These are phyloP conservation scores for Brassica cretica DNA, from an alignment of 345 rosid genomes.

Conservation along the genomic window DNA sequence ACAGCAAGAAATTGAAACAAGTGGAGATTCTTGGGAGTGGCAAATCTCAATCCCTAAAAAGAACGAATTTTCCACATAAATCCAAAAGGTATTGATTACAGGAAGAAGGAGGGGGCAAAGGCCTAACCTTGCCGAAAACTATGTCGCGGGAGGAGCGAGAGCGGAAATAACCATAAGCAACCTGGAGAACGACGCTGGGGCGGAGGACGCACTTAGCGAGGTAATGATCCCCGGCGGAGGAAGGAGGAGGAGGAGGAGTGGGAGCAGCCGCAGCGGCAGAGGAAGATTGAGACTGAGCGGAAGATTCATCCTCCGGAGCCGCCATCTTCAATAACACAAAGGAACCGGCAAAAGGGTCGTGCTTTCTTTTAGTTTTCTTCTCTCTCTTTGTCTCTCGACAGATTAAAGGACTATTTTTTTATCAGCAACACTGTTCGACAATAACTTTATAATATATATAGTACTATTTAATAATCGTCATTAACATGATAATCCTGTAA, in stretches of 20 bases:
- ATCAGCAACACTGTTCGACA: neutral
- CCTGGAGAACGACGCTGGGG: conserved; percentile 86
- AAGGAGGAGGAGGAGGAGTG: conserved; percentile 50
- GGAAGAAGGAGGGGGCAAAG: neutral
- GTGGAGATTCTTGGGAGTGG: conserved; percentile 5
- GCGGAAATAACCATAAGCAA: conserved; percentile 79
- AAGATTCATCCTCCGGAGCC: conserved; percentile 91
- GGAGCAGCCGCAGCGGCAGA: conserved; percentile 45
- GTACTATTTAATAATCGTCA: neutral
- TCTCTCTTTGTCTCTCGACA: neutral
- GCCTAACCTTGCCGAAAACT: conserved; percentile 54
- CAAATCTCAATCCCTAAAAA: conserved; percentile 25
- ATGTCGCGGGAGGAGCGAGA: conserved; percentile 62
- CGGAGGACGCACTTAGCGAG: conserved; percentile 88
- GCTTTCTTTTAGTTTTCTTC: neutral
- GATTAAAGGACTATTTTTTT: too few relatives aligned
- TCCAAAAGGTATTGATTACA: neutral
- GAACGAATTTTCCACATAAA: neutral
- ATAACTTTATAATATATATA: neutral
- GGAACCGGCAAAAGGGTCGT: conserved; percentile 3
- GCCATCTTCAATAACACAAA: conserved; percentile 51
- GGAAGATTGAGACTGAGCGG: conserved; percentile 65
- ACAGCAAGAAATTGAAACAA: conserved; percentile 4
- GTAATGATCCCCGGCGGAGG: conserved; percentile 55
- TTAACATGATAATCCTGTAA: neutral